phyloP scores from a whole-genome alignment of 2,329 filamentous ascomycete species.

The Arthrobotrys sphaeroides region DNA sequence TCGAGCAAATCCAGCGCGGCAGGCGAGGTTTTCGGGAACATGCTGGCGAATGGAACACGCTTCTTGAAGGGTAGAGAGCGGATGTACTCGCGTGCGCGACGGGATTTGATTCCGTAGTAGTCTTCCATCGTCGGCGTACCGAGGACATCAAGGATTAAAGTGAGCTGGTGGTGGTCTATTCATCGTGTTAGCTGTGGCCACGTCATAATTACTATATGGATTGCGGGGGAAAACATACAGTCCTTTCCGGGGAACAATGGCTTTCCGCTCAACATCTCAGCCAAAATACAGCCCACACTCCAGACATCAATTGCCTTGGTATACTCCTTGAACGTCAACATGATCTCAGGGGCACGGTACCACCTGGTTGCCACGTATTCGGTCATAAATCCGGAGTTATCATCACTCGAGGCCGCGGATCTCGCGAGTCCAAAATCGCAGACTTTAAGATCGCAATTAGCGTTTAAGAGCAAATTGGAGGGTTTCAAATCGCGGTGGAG shows the following conservation, averaged over 20 bases:
- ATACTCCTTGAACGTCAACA: slow-evolving; percentile 99
- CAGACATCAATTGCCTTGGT: slow-evolving; percentile 99
- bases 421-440: slow-evolving; percentile 97
- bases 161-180: slow-evolving; percentile 96
- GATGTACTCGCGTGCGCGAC: slow-evolving; percentile 96
- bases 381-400: slow-evolving; percentile 99
- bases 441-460: slow-evolving; percentile 98
- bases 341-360: slow-evolving; percentile 99
- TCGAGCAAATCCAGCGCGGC: slow-evolving; percentile 91
- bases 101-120: slow-evolving; percentile 99
- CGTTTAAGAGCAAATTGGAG: slow-evolving; percentile 94
- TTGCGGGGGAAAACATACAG: slow-evolving; percentile 70
- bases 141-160: slow-evolving; percentile 93
- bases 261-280: slow-evolving; percentile 99
- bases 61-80: slow-evolving; percentile 98
- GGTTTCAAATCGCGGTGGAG: slow-evolving; percentile 97
- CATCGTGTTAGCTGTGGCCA: slow-evolving; percentile 20
- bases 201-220: background rate
- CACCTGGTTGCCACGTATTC: slow-evolving; percentile 99
- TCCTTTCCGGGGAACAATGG: slow-evolving; percentile 98
- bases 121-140: slow-evolving; percentile 99
- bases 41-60: slow-evolving; percentile 96
- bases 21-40: slow-evolving; percentile 99
- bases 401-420: slow-evolving; percentile 94
- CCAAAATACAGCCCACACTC: slow-evolving; percentile 97